Evolutionary conservation across 352 stramenopile species (phyloP).

Genomic region (Pythium plurisporium): DNA sequence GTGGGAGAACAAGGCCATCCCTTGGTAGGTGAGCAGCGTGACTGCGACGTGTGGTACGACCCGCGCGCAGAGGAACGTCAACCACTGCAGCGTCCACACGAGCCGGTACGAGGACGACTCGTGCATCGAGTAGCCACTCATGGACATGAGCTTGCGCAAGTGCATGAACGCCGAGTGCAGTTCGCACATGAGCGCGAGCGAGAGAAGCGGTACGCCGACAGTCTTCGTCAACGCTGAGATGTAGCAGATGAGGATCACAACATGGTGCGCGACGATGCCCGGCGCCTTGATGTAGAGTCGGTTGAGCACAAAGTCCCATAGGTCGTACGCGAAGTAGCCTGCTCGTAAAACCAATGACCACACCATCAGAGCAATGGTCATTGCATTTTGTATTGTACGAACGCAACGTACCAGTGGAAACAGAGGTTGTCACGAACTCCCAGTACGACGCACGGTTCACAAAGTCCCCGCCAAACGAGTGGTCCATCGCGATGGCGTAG

Average conservation of each 20-base stretch:
- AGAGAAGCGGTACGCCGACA: constrained; percentile 64
- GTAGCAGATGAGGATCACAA: constrained; percentile 79
- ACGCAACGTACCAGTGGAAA: constrained; percentile 48
- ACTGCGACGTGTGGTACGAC: constrained; percentile 42
- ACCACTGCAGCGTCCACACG: constrained; percentile 62
- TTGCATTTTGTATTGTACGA: neutral
- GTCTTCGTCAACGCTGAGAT: constrained; percentile 72
- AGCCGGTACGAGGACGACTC: constrained; percentile 28
- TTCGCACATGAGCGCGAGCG: constrained; percentile 65
- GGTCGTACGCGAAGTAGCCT: constrained; percentile 80
- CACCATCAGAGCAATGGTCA: neutral
- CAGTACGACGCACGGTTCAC: constrained; percentile 30
- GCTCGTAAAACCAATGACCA: neutral
- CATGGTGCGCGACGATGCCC: constrained; percentile 67
- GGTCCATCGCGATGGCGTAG: constrained; percentile 37
- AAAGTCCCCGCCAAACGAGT: constrained; percentile 49
- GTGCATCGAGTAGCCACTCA: constrained; percentile 42
- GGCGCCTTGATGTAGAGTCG: constrained; percentile 67
- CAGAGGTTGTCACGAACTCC: constrained; percentile 50
- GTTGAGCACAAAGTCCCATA: constrained; percentile 75
- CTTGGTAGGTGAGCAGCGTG: constrained; percentile 43
- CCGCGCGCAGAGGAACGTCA: constrained; percentile 38
- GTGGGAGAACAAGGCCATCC: constrained; percentile 29
- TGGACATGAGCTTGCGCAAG: constrained; percentile 63
- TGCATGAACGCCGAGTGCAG: constrained; percentile 81